Evolutionary conservation across 192 early-diverging fungal genomes (phyloP).

Genomic region (Lobosporangium transversale): DNA sequence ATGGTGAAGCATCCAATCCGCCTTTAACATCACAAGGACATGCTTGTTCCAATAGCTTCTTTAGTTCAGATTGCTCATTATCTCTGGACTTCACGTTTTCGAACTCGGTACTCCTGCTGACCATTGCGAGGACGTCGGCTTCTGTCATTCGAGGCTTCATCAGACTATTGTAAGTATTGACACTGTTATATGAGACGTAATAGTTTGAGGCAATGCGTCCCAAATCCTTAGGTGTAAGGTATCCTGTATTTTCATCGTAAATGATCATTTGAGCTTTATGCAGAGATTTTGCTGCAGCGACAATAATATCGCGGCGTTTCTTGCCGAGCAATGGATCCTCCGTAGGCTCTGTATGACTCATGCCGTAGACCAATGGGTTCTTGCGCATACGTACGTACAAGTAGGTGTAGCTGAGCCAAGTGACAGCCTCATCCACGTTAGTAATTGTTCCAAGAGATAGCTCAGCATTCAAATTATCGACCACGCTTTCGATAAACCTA

Average conservation of each 20-base stretch:
- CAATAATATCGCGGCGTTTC: constrained; percentile 85
- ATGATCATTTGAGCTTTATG: constrained; percentile 93
- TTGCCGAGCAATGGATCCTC: constrained; percentile 85
- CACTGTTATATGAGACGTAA: constrained; percentile 89
- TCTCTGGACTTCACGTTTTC: constrained; percentile 92
- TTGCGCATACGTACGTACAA: constrained; percentile 94
- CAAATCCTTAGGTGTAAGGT: constrained; percentile 88
- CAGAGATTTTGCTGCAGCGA: constrained; percentile 76
- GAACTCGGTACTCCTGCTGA: constrained; percentile 93
- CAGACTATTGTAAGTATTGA: constrained; percentile 87
- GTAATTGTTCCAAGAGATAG: constrained; percentile 96
- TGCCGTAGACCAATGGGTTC: constrained; percentile 95
- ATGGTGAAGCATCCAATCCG: constrained; percentile 80
- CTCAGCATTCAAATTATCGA: constrained; percentile 98
- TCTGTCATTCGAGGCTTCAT: constrained; percentile 94
- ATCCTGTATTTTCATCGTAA: constrained; percentile 84
- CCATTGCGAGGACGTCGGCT: constrained; percentile 90
- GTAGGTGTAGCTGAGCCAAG: constrained; percentile 98
- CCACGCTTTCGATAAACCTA: constrained; percentile 83
- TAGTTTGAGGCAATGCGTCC: constrained; percentile 93
- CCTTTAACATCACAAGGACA: constrained; percentile 94
- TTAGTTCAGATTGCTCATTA: constrained; percentile 87
- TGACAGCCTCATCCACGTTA: constrained; percentile 92
- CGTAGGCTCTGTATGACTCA: constrained; percentile 77
- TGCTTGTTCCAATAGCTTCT: constrained; percentile 66